Percentiles rank a stretch among this genome's conserved stretches.
Evolutionary conservation across 139 green algal genomes (phyloP).

Genomic region (Closterium sp.): DNA sequence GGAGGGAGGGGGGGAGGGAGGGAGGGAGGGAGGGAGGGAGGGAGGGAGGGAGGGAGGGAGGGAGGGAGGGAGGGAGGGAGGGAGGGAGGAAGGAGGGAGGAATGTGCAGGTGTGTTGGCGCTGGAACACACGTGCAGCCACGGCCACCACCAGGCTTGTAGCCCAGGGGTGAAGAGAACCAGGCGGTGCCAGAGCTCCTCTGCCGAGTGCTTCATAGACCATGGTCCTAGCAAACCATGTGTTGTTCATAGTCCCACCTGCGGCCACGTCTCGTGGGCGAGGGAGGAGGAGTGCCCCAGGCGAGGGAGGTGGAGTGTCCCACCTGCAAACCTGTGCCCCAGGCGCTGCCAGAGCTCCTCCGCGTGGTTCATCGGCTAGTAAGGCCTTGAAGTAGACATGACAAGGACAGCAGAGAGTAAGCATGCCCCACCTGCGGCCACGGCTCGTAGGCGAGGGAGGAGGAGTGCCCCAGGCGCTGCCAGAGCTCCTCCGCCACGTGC

Average conservation of each 20-base stretch:
- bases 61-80: too few species aligned
- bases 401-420: too few species aligned
- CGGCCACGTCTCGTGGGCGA: slow-evolving; percentile 86
- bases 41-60: too few species aligned
- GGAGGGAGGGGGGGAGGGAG: too few species aligned
- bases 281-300: slow-evolving; percentile 61
- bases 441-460: slow-evolving; percentile 73
- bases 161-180: neutral
- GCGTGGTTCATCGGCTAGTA: slow-evolving; percentile 74
- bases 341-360: slow-evolving; percentile 81
- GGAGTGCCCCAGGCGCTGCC: slow-evolving; percentile 67
- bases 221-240: neutral
- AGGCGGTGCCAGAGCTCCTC: neutral
- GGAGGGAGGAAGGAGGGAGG: neutral
- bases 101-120: neutral
- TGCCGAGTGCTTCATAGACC: neutral
- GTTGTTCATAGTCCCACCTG: neutral
- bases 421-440: slow-evolving; percentile 65
- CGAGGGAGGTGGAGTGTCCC: too few species aligned
- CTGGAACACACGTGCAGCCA: neutral
- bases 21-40: too few species aligned
- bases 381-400: too few species aligned
- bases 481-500: slow-evolving; percentile 93
- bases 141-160: neutral
- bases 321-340: slow-evolving; percentile 47